Evolutionary conservation across 2,329 filamentous ascomycete species (phyloP).

Genomic region (Nemania sp.): DNA sequence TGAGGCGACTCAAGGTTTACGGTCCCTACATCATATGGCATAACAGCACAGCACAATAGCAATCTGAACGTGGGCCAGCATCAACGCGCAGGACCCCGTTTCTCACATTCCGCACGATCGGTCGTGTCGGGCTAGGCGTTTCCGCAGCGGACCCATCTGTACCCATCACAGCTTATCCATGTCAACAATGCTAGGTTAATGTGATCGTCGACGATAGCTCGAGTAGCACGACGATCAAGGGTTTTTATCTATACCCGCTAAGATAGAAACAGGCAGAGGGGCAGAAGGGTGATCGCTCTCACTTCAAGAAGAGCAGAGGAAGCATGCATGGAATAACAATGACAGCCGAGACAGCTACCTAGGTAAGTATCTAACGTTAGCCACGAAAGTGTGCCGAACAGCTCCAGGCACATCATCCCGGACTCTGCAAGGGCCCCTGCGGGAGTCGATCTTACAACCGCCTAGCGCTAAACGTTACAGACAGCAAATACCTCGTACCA

Average conservation of each 20-base stretch:
- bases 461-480: neutral
- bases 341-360: neutral
- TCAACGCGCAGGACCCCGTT: neutral
- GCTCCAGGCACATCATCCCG: constrained; percentile 8
- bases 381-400: constrained; percentile 12
- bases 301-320: constrained; percentile 16
- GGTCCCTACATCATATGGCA: neutral
- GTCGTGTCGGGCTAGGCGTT: no score
- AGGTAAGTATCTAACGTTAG: neutral
- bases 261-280: neutral
- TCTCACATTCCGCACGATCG: no score
- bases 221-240: no score
- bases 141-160: no score
- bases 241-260: neutral
- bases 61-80: constrained; percentile 3
- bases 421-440: constrained; percentile 8
- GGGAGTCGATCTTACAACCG: constrained; percentile 10
- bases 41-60: neutral
- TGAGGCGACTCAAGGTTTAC: constrained; percentile 1
- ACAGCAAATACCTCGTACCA: no score
- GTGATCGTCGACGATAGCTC: no score
- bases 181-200: no score
- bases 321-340: constrained; percentile 21
- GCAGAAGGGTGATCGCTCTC: neutral
- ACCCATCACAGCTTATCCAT: no score